A percentile compares a stretch with the other conserved stretches of the same genome.
These are phyloP conservation scores for Trifolium pratense DNA, from an alignment of 306 rosid species.

Conservation along the genomic window DNA sequence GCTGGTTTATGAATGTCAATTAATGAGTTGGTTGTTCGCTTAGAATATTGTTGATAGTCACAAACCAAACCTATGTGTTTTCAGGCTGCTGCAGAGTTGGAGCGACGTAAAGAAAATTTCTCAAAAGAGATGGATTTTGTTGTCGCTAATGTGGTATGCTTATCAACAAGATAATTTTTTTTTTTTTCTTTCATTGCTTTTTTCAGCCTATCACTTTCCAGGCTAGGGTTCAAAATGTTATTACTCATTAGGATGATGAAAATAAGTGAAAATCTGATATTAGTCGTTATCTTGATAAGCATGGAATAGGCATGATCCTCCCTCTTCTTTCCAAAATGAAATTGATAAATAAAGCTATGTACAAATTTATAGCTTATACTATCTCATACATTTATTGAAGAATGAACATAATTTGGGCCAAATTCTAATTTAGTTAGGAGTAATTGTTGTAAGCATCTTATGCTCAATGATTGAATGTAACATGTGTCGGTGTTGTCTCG, in stretches of 20 bases:
- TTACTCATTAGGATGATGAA: neutral
- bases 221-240: neutral
- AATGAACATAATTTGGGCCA: neutral
- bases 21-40: too few relatives aligned
- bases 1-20: too few relatives aligned
- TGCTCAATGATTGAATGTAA: too few relatives aligned
- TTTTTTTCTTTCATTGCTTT: neutral
- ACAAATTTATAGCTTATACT: neutral
- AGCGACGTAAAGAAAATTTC: slow-evolving; percentile 84
- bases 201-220: neutral
- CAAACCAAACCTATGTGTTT: slow-evolving; percentile 11
- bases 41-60: too few relatives aligned
- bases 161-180: neutral
- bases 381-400: neutral
- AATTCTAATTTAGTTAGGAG: too few relatives aligned
- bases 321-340: neutral
- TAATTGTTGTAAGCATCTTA: neutral
- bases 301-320: neutral
- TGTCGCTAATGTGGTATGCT: slow-evolving; percentile 89
- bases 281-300: too few relatives aligned
- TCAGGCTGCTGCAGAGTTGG: slow-evolving; percentile 91
- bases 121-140: slow-evolving; percentile 86
- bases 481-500: too few relatives aligned
- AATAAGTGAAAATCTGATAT: too few relatives aligned
- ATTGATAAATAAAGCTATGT: neutral